Conservation (phyloP, 2,329 filamentous ascomycete species). For the Pyricularia grisea region DNA sequence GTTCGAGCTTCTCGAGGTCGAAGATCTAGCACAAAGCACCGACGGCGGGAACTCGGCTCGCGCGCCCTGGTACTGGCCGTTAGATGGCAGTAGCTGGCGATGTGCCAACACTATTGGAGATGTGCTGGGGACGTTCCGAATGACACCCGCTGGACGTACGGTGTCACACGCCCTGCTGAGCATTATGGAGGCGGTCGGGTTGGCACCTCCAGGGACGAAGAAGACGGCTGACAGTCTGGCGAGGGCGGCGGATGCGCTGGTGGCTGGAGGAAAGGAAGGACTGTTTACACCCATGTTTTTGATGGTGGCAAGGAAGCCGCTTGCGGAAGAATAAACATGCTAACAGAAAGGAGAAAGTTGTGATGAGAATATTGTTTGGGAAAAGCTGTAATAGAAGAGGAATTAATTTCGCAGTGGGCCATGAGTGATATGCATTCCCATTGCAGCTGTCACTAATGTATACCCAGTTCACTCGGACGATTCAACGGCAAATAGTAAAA, state of each 20-base stretch:
- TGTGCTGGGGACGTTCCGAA: conserved; percentile 28
- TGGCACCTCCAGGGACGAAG: conserved; percentile 61
- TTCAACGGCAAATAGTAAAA: not conserved
- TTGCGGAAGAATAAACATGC: conserved; percentile 4
- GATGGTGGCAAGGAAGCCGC: conserved; percentile 86
- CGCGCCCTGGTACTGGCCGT: conserved; percentile 78
- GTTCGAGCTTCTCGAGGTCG: conserved; percentile 73
- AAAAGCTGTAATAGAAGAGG: not conserved
- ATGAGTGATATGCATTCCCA: not conserved
- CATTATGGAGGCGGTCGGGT: conserved; percentile 49
- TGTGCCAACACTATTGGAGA: conserved; percentile 8
- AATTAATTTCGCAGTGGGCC: not conserved
- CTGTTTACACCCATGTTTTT: conserved; percentile 99
- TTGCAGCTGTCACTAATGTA: not conserved
- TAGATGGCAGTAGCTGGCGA: conserved; percentile 9
- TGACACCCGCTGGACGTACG: conserved; percentile 61
- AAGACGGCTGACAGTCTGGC: conserved; percentile 69
- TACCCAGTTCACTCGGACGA: not conserved
- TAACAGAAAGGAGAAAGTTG: not conserved
- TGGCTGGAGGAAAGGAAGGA: conserved; percentile 76
- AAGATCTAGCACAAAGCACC: conserved; percentile 72
- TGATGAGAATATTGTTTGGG: not conserved
- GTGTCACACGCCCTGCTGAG: conserved; percentile 58
- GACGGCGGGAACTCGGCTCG: conserved; percentile 34
- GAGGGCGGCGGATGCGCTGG: conserved; percentile 68